phyloP scores from a whole-genome alignment of 2,329 filamentous ascomycete genomes.

The Neonectria punicea region DNA sequence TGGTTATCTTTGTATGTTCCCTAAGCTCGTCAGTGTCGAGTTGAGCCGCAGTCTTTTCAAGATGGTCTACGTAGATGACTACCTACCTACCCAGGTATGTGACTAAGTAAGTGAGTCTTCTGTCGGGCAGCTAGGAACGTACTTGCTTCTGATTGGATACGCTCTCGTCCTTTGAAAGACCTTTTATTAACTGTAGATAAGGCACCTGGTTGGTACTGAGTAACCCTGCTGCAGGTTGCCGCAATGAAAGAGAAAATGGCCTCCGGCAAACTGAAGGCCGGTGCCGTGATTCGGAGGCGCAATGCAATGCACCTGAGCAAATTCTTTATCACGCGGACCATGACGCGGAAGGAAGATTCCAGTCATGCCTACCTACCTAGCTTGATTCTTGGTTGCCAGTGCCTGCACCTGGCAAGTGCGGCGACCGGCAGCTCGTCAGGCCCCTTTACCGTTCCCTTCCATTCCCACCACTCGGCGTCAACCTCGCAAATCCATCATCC shows the following conservation, averaged over 20 bases:
- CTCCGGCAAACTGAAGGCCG: too few species aligned
- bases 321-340: not conserved
- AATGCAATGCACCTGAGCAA: not conserved
- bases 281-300: not conserved
- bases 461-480: not conserved
- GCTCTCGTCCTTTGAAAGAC: too few species aligned
- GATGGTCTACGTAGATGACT: not conserved
- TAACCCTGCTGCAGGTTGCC: not conserved
- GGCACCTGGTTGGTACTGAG: not conserved
- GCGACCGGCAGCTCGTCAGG: not conserved
- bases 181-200: not conserved
- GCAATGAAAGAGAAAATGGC: not conserved
- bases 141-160: not conserved
- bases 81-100: too few species aligned
- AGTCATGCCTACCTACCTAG: not conserved
- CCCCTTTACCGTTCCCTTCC: slow-evolving; percentile 1
- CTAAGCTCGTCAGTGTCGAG: not conserved
- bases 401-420: slow-evolving; percentile 3
- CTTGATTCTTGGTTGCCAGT: not conserved
- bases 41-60: not conserved
- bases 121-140: not conserved
- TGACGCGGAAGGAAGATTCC: not conserved
- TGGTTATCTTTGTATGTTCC: not conserved
- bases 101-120: not conserved
- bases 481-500: slow-evolving; percentile 26